A percentile compares a stretch with the other conserved stretches of the same genome.
These are phyloP conservation scores for Ramaria sp. DNA, from an alignment of 768 basidiomycete genomes.

Conservation along the genomic window DNA sequence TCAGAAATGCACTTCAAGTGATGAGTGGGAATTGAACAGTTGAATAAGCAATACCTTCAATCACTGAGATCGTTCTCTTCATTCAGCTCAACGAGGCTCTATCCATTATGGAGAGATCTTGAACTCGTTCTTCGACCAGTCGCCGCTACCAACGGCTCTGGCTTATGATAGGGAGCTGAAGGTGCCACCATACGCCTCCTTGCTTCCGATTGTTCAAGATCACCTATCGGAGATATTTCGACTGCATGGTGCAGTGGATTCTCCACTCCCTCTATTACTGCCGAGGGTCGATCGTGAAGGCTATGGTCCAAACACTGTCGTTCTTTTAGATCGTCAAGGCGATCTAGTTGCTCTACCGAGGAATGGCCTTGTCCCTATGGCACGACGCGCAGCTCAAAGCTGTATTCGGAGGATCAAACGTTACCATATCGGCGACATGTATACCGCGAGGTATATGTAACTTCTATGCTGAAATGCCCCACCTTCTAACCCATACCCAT, in stretches of 20 bases:
- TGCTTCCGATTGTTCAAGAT: conserved; percentile 71
- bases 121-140: conserved; percentile 66
- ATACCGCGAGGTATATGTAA: conserved; percentile 45
- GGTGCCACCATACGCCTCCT: conserved; percentile 54
- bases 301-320: conserved; percentile 55
- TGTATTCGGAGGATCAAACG: conserved; percentile 67
- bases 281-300: conserved; percentile 48
- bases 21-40: conserved; percentile 42
- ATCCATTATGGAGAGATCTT: conserved; percentile 73
- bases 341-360: conserved; percentile 66
- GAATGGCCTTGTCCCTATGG: conserved; percentile 65
- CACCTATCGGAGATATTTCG: conserved; percentile 69
- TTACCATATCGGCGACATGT: conserved; percentile 69
- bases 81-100: conserved; percentile 65
- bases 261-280: conserved; percentile 77
- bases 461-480: background rate
- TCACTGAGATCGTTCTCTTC: background rate
- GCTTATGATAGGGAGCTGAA: conserved; percentile 65
- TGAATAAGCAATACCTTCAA: background rate
- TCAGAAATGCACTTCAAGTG: conserved; percentile 64
- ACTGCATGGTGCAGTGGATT: conserved; percentile 83
- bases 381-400: conserved; percentile 67
- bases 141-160: conserved; percentile 45
- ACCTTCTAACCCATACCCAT: background rate
- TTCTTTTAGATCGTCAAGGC: conserved; percentile 72